Conservation (phyloP, 148 eudicot genomes). For the Camellia sinensis region DNA sequence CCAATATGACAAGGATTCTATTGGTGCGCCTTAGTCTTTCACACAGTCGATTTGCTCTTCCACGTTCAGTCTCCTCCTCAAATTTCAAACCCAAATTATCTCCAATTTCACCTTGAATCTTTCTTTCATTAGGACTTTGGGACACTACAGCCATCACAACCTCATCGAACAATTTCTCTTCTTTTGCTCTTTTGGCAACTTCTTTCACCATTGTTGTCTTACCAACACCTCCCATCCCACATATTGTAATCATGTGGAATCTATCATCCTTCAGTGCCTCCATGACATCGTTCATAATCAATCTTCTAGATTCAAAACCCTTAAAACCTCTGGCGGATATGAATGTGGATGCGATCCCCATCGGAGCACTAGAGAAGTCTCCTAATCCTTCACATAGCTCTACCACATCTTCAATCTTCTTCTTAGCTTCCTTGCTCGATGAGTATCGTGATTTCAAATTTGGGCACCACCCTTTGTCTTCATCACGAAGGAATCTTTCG, state of each 20-base stretch:
- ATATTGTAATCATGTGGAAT: constrained; percentile 5
- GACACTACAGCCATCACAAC: no score
- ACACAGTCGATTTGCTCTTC: constrained; percentile 17
- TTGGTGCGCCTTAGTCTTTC: no score
- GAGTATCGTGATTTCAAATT: no score
- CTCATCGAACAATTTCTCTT: constrained; percentile 30
- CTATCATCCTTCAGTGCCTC: constrained; percentile 7
- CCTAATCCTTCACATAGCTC: no score
- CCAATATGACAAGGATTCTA: constrained; percentile 33
- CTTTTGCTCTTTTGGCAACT: not conserved
- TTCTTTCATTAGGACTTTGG: no score
- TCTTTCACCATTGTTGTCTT: constrained; percentile 19
- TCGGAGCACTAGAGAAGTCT: not conserved
- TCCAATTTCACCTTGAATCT: constrained; percentile 44
- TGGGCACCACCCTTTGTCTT: no score
- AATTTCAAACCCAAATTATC: constrained; percentile 35
- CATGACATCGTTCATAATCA: constrained; percentile 24
- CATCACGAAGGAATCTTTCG: no score
- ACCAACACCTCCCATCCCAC: constrained; percentile 22
- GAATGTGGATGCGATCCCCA: no score
- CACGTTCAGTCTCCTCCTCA: constrained; percentile 17
- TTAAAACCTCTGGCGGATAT: not conserved
- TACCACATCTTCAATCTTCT: no score
- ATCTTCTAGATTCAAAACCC: constrained; percentile 32
- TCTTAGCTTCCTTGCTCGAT: no score